These are phyloP conservation scores for Xylaria sp. DNA, from an alignment of 2,329 filamentous ascomycete species.

Conservation along the genomic window DNA sequence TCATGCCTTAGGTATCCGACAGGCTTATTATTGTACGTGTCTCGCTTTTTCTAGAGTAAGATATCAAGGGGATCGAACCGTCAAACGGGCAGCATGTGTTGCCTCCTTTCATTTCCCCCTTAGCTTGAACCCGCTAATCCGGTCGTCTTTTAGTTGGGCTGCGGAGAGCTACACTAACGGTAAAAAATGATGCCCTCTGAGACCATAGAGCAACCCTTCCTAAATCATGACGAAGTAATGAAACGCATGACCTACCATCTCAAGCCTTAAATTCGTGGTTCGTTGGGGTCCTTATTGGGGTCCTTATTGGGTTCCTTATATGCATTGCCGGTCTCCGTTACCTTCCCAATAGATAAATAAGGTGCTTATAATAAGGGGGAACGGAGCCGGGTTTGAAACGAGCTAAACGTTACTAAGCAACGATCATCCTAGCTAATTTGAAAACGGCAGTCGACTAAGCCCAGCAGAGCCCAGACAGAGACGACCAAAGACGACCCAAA, in stretches of 20 bases:
- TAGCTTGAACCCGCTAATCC: neutral
- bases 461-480: neutral
- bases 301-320: neutral
- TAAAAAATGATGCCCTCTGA: neutral
- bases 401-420: constrained; percentile 19
- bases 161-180: neutral
- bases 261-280: neutral
- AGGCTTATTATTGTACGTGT: neutral
- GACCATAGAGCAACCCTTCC: too few relatives aligned
- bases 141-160: neutral
- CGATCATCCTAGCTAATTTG: neutral
- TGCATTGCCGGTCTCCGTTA: neutral
- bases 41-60: neutral
- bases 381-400: neutral
- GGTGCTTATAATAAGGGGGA: neutral
- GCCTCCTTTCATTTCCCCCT: neutral
- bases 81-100: neutral
- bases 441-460: neutral
- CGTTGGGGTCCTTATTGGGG: neutral
- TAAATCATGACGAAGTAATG: neutral
- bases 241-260: neutral
- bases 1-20: neutral
- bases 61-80: neutral
- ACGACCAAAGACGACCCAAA: neutral
- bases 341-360: neutral